These are phyloP conservation scores for Rhipidocladum racemiflorum DNA, from an alignment of 176 grass and related monocot species.

Conservation along the genomic window DNA sequence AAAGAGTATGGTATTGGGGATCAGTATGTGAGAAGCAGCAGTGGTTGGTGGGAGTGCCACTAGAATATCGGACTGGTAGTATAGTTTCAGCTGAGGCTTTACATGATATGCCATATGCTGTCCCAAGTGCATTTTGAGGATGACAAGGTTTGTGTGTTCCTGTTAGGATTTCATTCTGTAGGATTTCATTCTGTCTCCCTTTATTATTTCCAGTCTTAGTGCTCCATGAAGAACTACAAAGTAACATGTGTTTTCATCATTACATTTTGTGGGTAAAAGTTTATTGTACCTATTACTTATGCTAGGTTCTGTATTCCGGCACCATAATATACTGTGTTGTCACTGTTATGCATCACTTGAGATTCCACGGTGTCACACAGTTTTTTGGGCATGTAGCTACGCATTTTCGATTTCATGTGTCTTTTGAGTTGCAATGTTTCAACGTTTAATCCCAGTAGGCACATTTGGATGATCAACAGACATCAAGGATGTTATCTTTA, in stretches of 20 bases:
- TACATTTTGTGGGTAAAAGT: slow-evolving; percentile 1
- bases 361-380: not conserved
- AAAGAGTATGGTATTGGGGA: slow-evolving; percentile 59
- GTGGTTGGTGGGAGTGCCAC: slow-evolving; percentile 53
- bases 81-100: not conserved
- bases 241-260: slow-evolving; percentile 11
- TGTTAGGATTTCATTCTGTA: slow-evolving; percentile 3
- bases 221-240: slow-evolving; percentile 10
- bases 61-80: slow-evolving; percentile 1
- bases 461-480: not conserved
- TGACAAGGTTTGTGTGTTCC: slow-evolving; percentile 24
- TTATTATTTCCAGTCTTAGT: slow-evolving; percentile 11
- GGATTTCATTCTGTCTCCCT: not conserved
- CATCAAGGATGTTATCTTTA: not conserved
- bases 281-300: not conserved
- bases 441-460: not conserved
- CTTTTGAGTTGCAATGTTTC: slow-evolving; percentile 29
- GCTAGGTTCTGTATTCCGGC: not conserved
- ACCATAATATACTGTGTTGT: slow-evolving; percentile 2
- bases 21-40: slow-evolving; percentile 65
- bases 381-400: not conserved
- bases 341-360: not conserved
- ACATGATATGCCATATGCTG: slow-evolving; percentile 5
- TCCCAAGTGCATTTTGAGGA: slow-evolving; percentile 12
- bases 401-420: slow-evolving; percentile 9